Evolutionary conservation across 768 basidiomycete species (phyloP), one percentile per base, ranked within the genome.

Genomic region (Omphalotus guepiniiformis): DNA sequence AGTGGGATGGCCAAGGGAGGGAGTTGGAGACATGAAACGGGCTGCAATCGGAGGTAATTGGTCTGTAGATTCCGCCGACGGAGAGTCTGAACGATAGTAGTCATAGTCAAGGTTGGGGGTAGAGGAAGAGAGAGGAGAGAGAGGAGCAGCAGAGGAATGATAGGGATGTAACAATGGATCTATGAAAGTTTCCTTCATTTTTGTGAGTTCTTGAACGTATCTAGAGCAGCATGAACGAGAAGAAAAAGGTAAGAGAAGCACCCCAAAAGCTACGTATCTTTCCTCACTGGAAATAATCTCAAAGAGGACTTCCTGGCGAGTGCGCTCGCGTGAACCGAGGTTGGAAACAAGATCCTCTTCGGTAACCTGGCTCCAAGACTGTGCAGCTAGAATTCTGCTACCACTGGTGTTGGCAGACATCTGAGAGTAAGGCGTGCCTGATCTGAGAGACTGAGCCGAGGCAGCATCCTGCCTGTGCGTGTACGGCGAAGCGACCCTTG

Each of bases 241-340:
- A 8, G 42, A 39, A 13, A 42, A 45, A 32, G 39, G 23, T 16
- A 46, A 32, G 37, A 25, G 36, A 29, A 13, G 21, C 11, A 13
- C 16, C 21, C 8, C n/a, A n/a, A 9, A 32, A n/a, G 30, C 30
- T 9, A 67, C 79, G 42, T 58, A 91, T 90, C 93, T 82, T 64
- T 97, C 93, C 69, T 97, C 94, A 55, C 90, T 93, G 25, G 88
- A 86, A 40, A 97, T 93, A 55, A 97, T 97, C 71, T 97, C 94
- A 73, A 92, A 96, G 22, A 97, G 66, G 5, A 97, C 94, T 69
- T 97, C 94, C 65, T 97, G 94, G 43, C 94, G 80, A 30, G 94
- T 96, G 49, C 94, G 81, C 63, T 97, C 94, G 51, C 91, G 82
- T 37, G 91, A 84, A n/a, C 93, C 91, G 28, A 97, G 73, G 60